These are phyloP conservation scores for Euphorbia celastroides DNA, from an alignment of 441 rosid genomes.

Conservation along the genomic window DNA sequence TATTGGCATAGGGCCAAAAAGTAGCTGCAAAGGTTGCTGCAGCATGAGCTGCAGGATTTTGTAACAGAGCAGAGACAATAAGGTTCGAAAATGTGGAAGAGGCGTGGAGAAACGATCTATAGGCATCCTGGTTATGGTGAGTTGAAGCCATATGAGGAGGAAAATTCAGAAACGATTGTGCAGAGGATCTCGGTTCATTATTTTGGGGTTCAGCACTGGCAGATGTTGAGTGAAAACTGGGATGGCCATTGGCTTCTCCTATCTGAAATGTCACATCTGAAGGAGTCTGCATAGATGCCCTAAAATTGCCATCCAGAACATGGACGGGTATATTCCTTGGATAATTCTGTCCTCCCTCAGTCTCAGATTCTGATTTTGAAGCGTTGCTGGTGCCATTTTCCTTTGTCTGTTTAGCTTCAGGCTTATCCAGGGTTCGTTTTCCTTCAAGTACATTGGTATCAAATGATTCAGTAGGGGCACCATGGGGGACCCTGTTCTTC, in stretches of 20 bases:
- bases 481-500: constrained; percentile 39
- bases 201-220: constrained; percentile 41
- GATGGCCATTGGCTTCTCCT: constrained; percentile 43
- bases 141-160: constrained; percentile 43
- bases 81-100: constrained; percentile 87
- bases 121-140: constrained; percentile 57
- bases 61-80: constrained; percentile 68
- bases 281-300: constrained; percentile 21
- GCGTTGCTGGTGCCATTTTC: constrained; percentile 45
- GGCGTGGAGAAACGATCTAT: constrained; percentile 58
- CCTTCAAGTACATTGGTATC: constrained; percentile 27
- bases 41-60: constrained; percentile 88
- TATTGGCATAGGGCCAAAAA: constrained; percentile 64
- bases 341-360: constrained; percentile 49
- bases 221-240: constrained; percentile 50
- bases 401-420: constrained; percentile 39
- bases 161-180: constrained; percentile 47
- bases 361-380: constrained; percentile 38
- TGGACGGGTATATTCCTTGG: constrained; percentile 68
- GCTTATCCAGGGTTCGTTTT: constrained; percentile 32
- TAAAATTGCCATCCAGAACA: constrained; percentile 50
- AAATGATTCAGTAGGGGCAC: constrained; percentile 26
- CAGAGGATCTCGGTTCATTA: constrained; percentile 35
- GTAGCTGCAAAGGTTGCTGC: constrained; percentile 87
- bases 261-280: constrained; percentile 39